Evolutionary conservation across 495 filamentous ascomycete species (phyloP), one percentile per base, ranked within the genome.

Genomic region (Aspergillus biplanus): DNA sequence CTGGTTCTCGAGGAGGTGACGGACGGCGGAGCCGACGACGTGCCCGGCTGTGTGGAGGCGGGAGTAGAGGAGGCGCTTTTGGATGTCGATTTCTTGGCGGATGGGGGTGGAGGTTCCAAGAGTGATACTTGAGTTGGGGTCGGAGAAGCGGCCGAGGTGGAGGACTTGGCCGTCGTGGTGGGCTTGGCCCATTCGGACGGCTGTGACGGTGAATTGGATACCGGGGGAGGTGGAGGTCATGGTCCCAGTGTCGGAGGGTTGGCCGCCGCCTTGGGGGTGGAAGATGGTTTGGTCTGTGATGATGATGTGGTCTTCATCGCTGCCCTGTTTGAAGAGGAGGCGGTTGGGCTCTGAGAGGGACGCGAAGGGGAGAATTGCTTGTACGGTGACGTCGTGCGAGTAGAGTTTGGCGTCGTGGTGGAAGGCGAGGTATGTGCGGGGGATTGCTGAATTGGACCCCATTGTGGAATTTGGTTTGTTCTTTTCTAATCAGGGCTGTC

Each of bases 31-130:
- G 15, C 87, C 84, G 7, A 90, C 77, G 27, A 89, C 80, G 64
- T 90, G 87, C 11, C 87, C 87, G 1, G 84, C 87, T 0, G 87
- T 88, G 68, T 90, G 87, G 5, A 85, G 77, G 5, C 86, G 82
- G 11, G 85, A 88, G 73, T 86, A 81, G 5, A 87, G 75, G 3
- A 71, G 55, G 5, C 87, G 80, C 58, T 83, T 85, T 33, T 81
- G 80, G 0, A 52, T 71, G 69, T 89, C 81, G 63, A 89, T 81
- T 15, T 61, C 55, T 63, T 87, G 87, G 21, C 70, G 62, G 8
- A 87, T 69, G 0, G 69, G 58, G 6, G 81, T 78, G 12, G 77
- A 79, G 0, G 60, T n/a, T 15, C 67, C 59, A 57, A 83, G 80
- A 4, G 34, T 21, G 0, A 65, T n/a, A 57, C 1, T 31, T 47